Evolutionary conservation across 2,329 filamentous ascomycete species (phyloP).

Genomic region (Emericellopsis cladophorae): DNA sequence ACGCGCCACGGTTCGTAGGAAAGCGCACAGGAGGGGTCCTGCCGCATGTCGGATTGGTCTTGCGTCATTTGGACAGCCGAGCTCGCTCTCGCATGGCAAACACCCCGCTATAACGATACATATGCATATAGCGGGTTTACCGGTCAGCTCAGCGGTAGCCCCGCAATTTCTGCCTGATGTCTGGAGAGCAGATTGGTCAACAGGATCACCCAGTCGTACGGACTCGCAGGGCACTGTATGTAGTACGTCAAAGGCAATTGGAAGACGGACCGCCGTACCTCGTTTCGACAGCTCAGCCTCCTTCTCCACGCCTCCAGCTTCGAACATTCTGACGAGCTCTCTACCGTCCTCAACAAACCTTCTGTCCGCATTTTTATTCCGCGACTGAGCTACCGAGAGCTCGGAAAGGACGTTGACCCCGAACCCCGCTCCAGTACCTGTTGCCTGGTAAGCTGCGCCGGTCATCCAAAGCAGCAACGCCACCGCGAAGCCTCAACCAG

Average conservation of each 20-base stretch:
- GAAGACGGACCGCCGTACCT: background rate
- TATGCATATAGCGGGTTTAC: background rate
- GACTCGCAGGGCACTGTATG: background rate
- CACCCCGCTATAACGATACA: background rate
- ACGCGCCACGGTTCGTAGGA: too few relatives aligned
- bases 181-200: background rate
- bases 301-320: slow-evolving; percentile 1
- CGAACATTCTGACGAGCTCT: too few relatives aligned
- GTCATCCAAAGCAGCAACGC: too few relatives aligned
- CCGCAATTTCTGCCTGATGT: background rate
- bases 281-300: slow-evolving; percentile 2
- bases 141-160: background rate
- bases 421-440: too few relatives aligned
- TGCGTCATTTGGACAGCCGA: slow-evolving; percentile 3
- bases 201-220: background rate
- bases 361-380: background rate
- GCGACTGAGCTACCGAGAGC: too few relatives aligned
- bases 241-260: too few relatives aligned
- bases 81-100: background rate
- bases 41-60: background rate
- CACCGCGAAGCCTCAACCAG: too few relatives aligned
- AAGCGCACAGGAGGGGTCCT: background rate
- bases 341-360: background rate
- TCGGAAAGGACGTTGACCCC: too few relatives aligned
- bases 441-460: too few relatives aligned